Conservation (phyloP, 2,329 filamentous ascomycete genomes). For the Botryotinia narcissicola region DNA sequence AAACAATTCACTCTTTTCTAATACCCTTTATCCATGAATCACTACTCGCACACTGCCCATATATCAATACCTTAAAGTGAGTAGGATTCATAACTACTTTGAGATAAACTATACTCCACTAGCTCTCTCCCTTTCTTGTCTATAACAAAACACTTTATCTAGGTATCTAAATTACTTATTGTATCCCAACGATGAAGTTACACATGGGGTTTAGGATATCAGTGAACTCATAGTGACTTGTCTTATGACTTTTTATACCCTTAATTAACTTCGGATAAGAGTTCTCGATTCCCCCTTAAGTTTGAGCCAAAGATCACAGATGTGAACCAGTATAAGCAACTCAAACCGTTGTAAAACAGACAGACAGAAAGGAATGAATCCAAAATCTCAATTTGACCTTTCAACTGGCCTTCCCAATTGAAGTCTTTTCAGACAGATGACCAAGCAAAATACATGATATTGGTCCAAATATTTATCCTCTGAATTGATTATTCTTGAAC, state of each 20-base stretch:
- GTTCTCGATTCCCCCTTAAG: not conserved
- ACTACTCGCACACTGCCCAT: no score
- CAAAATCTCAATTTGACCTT: not conserved
- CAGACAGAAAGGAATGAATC: not conserved
- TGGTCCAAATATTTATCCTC: not conserved
- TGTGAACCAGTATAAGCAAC: not conserved
- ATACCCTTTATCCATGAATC: not conserved
- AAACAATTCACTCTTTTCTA: not conserved
- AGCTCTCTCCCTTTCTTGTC: not conserved
- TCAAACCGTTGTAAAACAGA: not conserved
- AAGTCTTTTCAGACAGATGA: no score
- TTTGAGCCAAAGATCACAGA: not conserved
- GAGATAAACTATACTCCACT: not conserved
- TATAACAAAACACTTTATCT: fast-evolving
- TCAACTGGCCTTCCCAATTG: no score
- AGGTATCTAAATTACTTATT: not conserved
- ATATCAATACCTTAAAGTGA: not conserved
- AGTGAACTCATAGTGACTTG: not conserved
- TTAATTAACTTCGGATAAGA: not conserved
- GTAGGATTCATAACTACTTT: not conserved
- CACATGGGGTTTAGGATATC: not conserved
- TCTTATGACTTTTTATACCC: not conserved
- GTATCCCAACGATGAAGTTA: no score
- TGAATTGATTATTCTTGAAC: not conserved
- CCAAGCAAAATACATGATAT: not conserved